Evolutionary conservation across 2,329 filamentous ascomycete species (phyloP).

Genomic region (Fusarium nelsonii): DNA sequence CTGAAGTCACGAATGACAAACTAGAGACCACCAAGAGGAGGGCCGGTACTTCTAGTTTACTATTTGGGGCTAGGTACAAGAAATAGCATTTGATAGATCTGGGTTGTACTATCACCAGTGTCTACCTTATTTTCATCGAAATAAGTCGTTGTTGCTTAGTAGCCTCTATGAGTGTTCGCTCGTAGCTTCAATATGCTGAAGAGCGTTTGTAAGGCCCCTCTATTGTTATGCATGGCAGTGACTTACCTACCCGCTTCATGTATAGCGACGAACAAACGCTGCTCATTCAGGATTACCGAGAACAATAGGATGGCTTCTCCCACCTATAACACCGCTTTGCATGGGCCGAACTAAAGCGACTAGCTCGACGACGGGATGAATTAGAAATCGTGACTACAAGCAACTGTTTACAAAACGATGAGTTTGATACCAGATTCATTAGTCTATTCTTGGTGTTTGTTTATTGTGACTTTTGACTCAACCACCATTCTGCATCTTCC

Average conservation of each 20-base stretch:
- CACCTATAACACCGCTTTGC: background rate
- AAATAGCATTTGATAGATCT: background rate
- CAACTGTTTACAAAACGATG: background rate
- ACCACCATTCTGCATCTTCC: conserved; percentile 62
- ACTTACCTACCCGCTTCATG: background rate
- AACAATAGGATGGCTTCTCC: background rate
- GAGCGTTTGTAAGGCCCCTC: background rate
- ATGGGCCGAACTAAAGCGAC: background rate
- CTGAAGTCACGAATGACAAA: no score
- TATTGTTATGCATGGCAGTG: background rate
- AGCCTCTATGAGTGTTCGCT: background rate
- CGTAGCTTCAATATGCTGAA: background rate
- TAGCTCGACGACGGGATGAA: background rate
- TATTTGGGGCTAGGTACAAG: no score
- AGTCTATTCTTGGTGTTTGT: conserved; percentile 5
- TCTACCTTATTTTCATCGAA: no score
- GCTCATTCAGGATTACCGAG: background rate
- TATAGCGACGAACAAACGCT: background rate
- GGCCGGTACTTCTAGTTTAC: no score
- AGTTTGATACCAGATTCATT: background rate
- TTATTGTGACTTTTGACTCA: conserved; percentile 18
- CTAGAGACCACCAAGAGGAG: no score
- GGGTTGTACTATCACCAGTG: background rate
- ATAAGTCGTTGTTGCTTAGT: no score
- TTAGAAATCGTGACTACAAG: background rate